These are phyloP conservation scores for Dothideomycetes sp. DNA, from an alignment of 2,329 filamentous ascomycete species.

Conservation along the genomic window DNA sequence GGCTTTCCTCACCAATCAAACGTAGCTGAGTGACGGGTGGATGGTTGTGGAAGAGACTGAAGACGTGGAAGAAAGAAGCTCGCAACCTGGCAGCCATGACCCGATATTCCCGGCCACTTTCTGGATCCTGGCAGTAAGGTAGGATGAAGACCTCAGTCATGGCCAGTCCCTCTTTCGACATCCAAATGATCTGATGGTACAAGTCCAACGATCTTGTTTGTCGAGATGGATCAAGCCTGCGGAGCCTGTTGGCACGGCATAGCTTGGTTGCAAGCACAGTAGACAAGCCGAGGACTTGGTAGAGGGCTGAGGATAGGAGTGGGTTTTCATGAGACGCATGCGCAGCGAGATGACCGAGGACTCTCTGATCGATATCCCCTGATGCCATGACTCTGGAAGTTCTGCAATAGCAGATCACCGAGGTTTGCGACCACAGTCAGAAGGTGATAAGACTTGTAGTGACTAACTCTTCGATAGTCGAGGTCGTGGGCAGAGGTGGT, in stretches of 20 bases:
- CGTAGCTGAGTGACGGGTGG: constrained; percentile 59
- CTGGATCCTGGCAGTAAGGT: constrained; percentile 59
- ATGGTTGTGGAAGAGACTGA: constrained; percentile 90
- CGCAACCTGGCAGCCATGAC: constrained; percentile 86
- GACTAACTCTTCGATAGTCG: no score
- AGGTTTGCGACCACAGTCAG: no score
- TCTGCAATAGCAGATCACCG: no score
- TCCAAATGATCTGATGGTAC: constrained; percentile 89
- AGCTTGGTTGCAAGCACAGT: constrained; percentile 80
- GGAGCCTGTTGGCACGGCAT: constrained; percentile 70
- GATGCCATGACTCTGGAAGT: constrained; percentile 63
- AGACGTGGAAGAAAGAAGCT: constrained; percentile 93
- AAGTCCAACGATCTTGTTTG: constrained; percentile 73
- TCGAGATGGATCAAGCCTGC: constrained; percentile 68
- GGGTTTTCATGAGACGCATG: constrained; percentile 69
- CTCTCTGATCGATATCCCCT: constrained; percentile 95
- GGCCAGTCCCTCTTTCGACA: constrained; percentile 80
- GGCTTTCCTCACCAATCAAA: constrained; percentile 7
- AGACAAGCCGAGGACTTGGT: constrained; percentile 83
- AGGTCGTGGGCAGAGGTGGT: no score
- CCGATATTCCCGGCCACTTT: constrained; percentile 68
- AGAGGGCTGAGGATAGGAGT: constrained; percentile 71
- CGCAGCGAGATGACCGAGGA: constrained; percentile 79
- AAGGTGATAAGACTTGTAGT: no score
- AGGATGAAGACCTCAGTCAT: constrained; percentile 81